Base-by-base conservation (phyloP, 345 rosid genomes). In the Mangifera indica region DNA sequence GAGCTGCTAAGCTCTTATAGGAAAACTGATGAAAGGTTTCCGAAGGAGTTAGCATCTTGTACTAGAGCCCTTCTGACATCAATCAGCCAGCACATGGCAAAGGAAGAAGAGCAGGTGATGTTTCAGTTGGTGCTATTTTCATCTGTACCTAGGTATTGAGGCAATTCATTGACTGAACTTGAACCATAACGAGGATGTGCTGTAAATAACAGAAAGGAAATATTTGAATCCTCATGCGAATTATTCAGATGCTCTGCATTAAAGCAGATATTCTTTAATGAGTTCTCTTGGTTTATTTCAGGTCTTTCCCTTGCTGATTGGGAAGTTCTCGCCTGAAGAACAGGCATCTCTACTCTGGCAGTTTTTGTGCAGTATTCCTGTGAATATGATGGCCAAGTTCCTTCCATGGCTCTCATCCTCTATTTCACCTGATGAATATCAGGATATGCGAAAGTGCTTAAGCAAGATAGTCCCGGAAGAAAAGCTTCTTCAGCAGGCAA, bases 311-410 rank as follows among this genome's bases (percentile, higher is more conserved):
- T 77, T 86, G 84, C 87, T 88, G 46, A 79, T 76, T 53, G 84
- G 81, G 81, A 83, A 86, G 77, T 88, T 88, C 73, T 84, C 92
- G 6, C 77, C 77, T 51, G 86, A 88, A 79, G 92, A 88, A 79
- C 89, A 86, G 77, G 86, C 89, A 66, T 83, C 84, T 69, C 77
- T 88, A 57, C 84, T 84, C 24, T 88, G 92, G 92, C 92, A 86
- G 77, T 88, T 88, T 74, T 75, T 88, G 60, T 88, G 89, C 83
- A 88, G 89, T 79, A 84, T 86, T 76, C 92, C 92, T 60, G 88
- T 86, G 53, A 81, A 81, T 80, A 81, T 84, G 86, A 77, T 88
- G 84, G 82, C 84, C n/a, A 81, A 83, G 59, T 84, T 88, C 72
- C 82, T 88, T 67, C 87, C 89, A 3, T 88, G 92, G 92, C 79